Conservation (phyloP, 345 rosid species). For the Arabidopsis suecica region DNA sequence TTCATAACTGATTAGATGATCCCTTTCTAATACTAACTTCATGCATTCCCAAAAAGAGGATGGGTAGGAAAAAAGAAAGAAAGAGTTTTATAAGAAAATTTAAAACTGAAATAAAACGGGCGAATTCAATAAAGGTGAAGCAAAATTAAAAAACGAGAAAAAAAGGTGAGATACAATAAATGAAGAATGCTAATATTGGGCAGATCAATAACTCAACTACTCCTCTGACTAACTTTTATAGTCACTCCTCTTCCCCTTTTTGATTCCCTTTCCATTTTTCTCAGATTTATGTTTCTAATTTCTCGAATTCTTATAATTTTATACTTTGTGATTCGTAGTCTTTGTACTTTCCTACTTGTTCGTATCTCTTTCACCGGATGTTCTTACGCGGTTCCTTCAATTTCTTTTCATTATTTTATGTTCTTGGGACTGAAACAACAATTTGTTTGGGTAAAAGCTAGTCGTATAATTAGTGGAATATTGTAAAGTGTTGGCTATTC, state of each 20-base stretch:
- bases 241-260: constrained; percentile 51
- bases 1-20: not conserved
- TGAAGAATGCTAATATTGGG: constrained; percentile 57
- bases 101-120: constrained; percentile 30
- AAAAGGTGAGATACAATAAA: constrained; percentile 47
- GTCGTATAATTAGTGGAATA: constrained; percentile 9
- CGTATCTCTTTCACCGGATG: constrained; percentile 28
- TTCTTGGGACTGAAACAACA: constrained; percentile 10
- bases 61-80: not conserved
- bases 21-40: not conserved
- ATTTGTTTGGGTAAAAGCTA: constrained; percentile 17
- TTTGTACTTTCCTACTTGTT: constrained; percentile 39
- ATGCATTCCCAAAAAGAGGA: not conserved
- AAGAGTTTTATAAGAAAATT: not conserved
- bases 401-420: constrained; percentile 29
- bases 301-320: constrained; percentile 39
- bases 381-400: constrained; percentile 40
- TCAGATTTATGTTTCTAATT: constrained; percentile 27
- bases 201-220: constrained; percentile 83
- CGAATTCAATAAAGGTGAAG: constrained; percentile 22
- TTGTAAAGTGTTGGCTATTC: not conserved
- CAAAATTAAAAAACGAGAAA: constrained; percentile 3
- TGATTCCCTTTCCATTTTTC: constrained; percentile 66
- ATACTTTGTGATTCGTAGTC: constrained; percentile 14
- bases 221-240: constrained; percentile 77